A percentile compares a stretch with the other conserved stretches of the same genome.
Evolutionary conservation across 2,329 filamentous ascomycete species (phyloP).

Genomic region (Sclerotinia sclerotiorum): DNA sequence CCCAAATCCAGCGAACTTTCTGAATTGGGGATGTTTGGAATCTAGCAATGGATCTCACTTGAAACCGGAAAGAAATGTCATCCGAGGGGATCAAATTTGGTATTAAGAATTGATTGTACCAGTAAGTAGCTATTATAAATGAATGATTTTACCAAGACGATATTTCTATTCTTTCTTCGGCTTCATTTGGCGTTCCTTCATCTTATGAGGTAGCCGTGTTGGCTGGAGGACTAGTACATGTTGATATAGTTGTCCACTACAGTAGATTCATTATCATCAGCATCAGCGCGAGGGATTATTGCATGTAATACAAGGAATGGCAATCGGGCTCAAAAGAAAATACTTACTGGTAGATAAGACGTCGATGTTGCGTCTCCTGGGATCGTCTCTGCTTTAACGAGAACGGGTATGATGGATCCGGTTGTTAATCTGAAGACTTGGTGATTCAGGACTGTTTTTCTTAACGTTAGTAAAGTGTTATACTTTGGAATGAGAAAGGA

Average conservation of each 20-base stretch:
- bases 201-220: slow-evolving; percentile 13
- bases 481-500: too few relatives aligned
- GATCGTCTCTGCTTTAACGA: slow-evolving; percentile 59
- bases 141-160: not conserved
- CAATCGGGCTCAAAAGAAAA: not conserved
- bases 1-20: too few relatives aligned
- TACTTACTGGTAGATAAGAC: slow-evolving; percentile 15
- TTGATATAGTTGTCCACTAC: slow-evolving; percentile 20
- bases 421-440: slow-evolving; percentile 60
- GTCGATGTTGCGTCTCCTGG: slow-evolving; percentile 18
- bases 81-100: too few relatives aligned
- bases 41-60: too few relatives aligned
- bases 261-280: not conserved
- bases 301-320: not conserved
- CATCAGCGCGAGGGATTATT: not conserved
- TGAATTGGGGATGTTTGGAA: too few relatives aligned
- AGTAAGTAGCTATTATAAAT: not conserved
- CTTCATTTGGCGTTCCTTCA: not conserved
- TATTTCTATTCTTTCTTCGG: not conserved
- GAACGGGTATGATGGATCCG: slow-evolving; percentile 65
- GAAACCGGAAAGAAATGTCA: too few relatives aligned
- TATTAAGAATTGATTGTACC: not conserved
- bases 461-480: not conserved
- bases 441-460: slow-evolving; percentile 53
- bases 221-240: slow-evolving; percentile 21